A percentile compares a stretch with the other conserved stretches of the same genome.
These are phyloP conservation scores for Lojkania enalia DNA, from an alignment of 2,329 filamentous ascomycete species.

Conservation along the genomic window DNA sequence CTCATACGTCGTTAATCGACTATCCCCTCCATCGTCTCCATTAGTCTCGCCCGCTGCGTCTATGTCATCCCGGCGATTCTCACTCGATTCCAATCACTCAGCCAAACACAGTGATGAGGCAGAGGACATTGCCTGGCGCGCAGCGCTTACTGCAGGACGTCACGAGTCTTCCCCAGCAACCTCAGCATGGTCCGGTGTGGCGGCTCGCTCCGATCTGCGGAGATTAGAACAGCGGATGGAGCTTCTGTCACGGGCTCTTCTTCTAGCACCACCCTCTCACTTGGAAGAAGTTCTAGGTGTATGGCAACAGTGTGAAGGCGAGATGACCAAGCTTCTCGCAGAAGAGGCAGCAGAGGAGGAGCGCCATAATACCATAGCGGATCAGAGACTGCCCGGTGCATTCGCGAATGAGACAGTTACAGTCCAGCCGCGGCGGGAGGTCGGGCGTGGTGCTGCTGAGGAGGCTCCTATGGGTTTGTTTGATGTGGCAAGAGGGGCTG, in stretches of 20 bases:
- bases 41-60: conserved; percentile 26
- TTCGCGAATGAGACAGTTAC: conserved; percentile 44
- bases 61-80: conserved; percentile 26
- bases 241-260: conserved; percentile 73
- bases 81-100: conserved; percentile 29
- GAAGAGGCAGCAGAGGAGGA: conserved; percentile 69
- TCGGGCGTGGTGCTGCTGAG: conserved; percentile 48
- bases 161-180: conserved; percentile 55
- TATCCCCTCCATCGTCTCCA: conserved; percentile 51
- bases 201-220: conserved; percentile 58
- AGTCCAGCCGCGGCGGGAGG: conserved; percentile 47
- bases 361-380: conserved; percentile 70
- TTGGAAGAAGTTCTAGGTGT: conserved; percentile 75
- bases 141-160: conserved; percentile 76
- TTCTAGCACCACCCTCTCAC: conserved; percentile 70
- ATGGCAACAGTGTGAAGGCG: conserved; percentile 77
- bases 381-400: conserved; percentile 56
- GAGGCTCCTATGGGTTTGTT: conserved; percentile 59
- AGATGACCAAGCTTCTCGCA: conserved; percentile 67
- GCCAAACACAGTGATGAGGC: conserved; percentile 29
- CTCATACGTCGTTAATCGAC: conserved; percentile 75
- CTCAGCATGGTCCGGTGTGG: conserved; percentile 52
- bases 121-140: conserved; percentile 77
- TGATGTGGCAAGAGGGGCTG: conserved; percentile 55
- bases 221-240: conserved; percentile 81